phyloP scores from a whole-genome alignment of 2,329 filamentous ascomycete genomes.

The Aschersonia sp. region DNA sequence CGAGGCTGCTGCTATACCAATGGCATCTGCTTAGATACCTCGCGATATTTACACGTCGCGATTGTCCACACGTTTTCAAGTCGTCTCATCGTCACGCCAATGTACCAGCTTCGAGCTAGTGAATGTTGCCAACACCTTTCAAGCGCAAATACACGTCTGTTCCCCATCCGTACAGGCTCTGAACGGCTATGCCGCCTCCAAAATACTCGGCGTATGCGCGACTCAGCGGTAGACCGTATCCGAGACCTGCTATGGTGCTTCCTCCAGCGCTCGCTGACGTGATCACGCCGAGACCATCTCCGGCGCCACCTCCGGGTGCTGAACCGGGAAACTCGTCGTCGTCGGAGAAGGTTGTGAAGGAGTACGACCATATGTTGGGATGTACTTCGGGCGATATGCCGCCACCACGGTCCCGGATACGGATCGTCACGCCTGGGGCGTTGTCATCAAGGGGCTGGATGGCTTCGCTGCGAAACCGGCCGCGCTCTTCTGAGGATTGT shows the following conservation, averaged over 20 bases:
- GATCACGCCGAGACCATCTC: conserved; percentile 58
- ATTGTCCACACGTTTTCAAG: no score
- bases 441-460: conserved; percentile 47
- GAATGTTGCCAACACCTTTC: conserved; percentile 45
- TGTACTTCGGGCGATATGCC: conserved; percentile 77
- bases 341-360: conserved; percentile 84
- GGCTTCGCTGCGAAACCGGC: conserved; percentile 26
- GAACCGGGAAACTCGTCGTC: conserved; percentile 28
- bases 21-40: no score
- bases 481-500: conserved; percentile 21
- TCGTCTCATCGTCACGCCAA: no score
- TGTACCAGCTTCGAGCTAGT: not conserved
- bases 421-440: conserved; percentile 78
- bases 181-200: conserved; percentile 86
- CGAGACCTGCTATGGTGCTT: conserved; percentile 80
- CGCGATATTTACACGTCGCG: no score
- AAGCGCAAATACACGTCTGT: conserved; percentile 54
- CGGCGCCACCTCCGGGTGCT: conserved; percentile 33
- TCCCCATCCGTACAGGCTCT: conserved; percentile 90
- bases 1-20: no score
- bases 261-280: conserved; percentile 55
- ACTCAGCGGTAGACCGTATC: conserved; percentile 82
- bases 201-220: conserved; percentile 97
- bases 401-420: conserved; percentile 89
- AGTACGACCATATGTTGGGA: conserved; percentile 89